These are phyloP conservation scores for Verticillium longisporum DNA, from an alignment of 2,329 filamentous ascomycete species.

Conservation along the genomic window DNA sequence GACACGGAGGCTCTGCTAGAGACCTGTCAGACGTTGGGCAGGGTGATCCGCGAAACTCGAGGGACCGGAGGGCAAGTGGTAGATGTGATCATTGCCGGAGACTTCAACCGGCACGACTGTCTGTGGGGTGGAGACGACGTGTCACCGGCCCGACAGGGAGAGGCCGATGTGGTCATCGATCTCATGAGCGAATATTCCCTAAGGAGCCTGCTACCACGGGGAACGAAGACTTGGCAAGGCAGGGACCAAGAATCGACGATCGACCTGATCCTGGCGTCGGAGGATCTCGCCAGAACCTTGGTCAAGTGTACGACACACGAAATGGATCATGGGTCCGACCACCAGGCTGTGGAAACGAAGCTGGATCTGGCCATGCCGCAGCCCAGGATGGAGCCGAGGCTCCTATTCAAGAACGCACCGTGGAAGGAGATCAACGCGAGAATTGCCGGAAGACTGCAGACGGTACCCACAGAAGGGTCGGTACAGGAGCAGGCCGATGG, in stretches of 20 bases:
- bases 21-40: not conserved
- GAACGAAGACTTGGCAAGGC: too few species aligned
- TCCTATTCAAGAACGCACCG: too few species aligned
- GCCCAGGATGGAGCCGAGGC: too few species aligned
- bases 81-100: too few species aligned
- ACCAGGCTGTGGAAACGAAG: constrained; percentile 20
- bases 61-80: not conserved
- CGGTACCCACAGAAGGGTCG: too few species aligned
- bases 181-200: constrained; percentile 24
- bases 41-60: not conserved
- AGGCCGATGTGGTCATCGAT: constrained; percentile 26
- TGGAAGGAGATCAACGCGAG: too few species aligned
- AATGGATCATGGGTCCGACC: constrained; percentile 20
- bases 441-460: too few species aligned
- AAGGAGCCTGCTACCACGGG: constrained; percentile 20
- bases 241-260: too few species aligned
- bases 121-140: constrained; percentile 14
- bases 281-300: constrained; percentile 12
- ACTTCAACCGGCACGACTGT: constrained; percentile 10
- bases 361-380: too few species aligned
- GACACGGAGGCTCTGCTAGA: not conserved
- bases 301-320: constrained; percentile 9
- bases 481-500: too few species aligned
- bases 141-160: constrained; percentile 19
- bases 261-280: constrained; percentile 16